Evolutionary conservation across 257 asterid genomes (phyloP), one percentile per base, ranked within the genome.

Genomic region (Lithospermum erythrorhizon): DNA sequence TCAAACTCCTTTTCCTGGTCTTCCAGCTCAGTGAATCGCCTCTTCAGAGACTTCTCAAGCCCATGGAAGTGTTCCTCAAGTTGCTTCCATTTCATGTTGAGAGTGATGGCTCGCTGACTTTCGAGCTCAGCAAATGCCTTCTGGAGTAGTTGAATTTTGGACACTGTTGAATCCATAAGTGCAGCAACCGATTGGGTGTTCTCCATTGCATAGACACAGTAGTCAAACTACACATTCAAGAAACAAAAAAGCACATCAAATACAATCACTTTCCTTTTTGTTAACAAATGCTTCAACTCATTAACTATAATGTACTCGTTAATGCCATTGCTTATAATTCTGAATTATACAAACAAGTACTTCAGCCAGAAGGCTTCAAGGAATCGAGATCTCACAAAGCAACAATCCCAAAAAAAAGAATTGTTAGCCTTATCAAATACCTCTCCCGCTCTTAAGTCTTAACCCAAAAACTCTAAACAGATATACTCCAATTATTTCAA

Each of bases 41-140:
- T 83, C 81, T 91, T 91, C 72, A 91, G 63, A 37, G 95, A 91
- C 78, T 88, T 88, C 73, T 91, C 95, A 73, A 91, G 96, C 55
- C 98, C 98, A 20, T 81, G 63, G 71, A 91, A 86, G 70, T 91
- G 98, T 75, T 91, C 98, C 70, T 91, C 98, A 32, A 91, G 91
- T 74, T 91, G 98, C 65, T 88, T 78, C 96, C 98, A 91, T 75
- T 88, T 86, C 88, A 90, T 57, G 76, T 84, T 86, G 65, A 91
- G 94, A 59, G 95, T 82, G 21, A 91, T 37, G 18, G 96, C 90
- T 35, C 96, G 88, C 70, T 91, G 96, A 72, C 94, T 86, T 72
- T 88, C 98, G 54, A 88, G 95, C 70, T 91, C 98, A 13, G 98
- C 94, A 64, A 91, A 91, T 68, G 96, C 98, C 72, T 88, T 86